Evolutionary conservation across 2,329 filamentous ascomycete species (phyloP).

Genomic region (Tolypocladium capitatum): DNA sequence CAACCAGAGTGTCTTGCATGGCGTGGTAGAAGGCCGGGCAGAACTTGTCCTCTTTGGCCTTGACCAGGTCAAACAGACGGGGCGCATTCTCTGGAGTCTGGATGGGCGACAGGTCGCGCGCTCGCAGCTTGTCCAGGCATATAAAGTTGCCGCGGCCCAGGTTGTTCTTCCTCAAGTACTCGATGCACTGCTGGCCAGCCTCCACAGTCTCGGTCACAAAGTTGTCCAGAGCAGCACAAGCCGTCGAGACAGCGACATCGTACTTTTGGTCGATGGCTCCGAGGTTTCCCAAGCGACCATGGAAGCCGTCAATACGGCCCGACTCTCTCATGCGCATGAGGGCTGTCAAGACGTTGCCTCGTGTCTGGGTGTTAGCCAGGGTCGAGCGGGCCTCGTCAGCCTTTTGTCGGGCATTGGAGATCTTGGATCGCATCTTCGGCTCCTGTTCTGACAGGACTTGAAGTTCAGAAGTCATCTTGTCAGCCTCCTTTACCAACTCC

Average conservation of each 20-base stretch:
- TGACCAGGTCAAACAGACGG: constrained; percentile 83
- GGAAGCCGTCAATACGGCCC: constrained; percentile 91
- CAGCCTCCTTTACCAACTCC: constrained; percentile 60
- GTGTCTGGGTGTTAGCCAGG: constrained; percentile 78
- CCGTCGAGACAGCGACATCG: constrained; percentile 96
- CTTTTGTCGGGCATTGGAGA: constrained; percentile 84
- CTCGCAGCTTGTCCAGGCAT: constrained; percentile 74
- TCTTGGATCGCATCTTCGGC: constrained; percentile 66
- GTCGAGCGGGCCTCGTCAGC: constrained; percentile 91
- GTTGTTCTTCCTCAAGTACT: constrained; percentile 94
- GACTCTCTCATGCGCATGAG: constrained; percentile 93
- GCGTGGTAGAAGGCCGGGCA: constrained; percentile 88
- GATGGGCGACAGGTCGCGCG: constrained; percentile 64
- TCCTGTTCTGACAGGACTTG: constrained; percentile 63
- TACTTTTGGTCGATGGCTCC: constrained; percentile 89
- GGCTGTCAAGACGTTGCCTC: constrained; percentile 82
- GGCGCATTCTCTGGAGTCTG: constrained; percentile 86
- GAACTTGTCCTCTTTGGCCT: constrained; percentile 77
- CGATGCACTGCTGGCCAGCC: constrained; percentile 93
- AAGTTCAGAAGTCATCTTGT: constrained; percentile 59
- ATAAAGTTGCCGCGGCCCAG: constrained; percentile 96
- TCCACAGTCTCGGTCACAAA: constrained; percentile 96
- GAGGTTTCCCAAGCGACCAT: constrained; percentile 86
- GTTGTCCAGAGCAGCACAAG: constrained; percentile 82
- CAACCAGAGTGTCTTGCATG: constrained; percentile 88